Percentiles rank a stretch among this genome's conserved stretches.
Conservation (phyloP, 768 basidiomycete genomes). For the Hypholoma sublateritium region DNA sequence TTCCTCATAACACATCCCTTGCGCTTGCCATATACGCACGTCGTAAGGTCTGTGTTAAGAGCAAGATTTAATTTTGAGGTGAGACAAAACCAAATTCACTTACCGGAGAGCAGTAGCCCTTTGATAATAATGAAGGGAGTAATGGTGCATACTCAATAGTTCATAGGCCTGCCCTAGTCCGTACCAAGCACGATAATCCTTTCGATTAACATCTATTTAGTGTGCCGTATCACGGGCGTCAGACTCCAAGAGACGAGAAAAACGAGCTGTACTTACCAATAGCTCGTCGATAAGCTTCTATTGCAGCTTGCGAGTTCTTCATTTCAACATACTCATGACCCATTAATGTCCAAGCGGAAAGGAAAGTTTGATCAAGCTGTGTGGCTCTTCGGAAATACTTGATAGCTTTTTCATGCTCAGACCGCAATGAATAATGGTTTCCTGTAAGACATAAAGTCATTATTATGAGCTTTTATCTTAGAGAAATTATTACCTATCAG, state of each 20-base stretch:
- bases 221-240: not conserved
- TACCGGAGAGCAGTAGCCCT: conserved; percentile 91
- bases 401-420: conserved; percentile 94
- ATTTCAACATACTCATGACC: conserved; percentile 98
- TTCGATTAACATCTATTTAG: conserved; percentile 82
- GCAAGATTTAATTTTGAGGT: not conserved
- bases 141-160: conserved; percentile 93
- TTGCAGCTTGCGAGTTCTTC: conserved; percentile 99
- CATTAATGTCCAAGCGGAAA: conserved; percentile 99
- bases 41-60: conserved; percentile 77
- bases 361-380: conserved; percentile 91
- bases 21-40: conserved; percentile 93
- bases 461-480: too few relatives aligned
- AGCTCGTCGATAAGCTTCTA: conserved; percentile 95
- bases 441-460: conserved; percentile 45
- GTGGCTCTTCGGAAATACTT: conserved; percentile 93
- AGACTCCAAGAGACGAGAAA: conserved; percentile 2
- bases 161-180: conserved; percentile 98
- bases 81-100: not conserved
- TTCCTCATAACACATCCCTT: conserved; percentile 92
- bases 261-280: conserved; percentile 63
- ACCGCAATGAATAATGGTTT: conserved; percentile 94
- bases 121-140: conserved; percentile 95
- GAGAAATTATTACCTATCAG: conserved; percentile 64
- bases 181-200: conserved; percentile 98